Evolutionary conservation across 495 filamentous ascomycete species (phyloP).

Genomic region (Lepidopterella palustris): DNA sequence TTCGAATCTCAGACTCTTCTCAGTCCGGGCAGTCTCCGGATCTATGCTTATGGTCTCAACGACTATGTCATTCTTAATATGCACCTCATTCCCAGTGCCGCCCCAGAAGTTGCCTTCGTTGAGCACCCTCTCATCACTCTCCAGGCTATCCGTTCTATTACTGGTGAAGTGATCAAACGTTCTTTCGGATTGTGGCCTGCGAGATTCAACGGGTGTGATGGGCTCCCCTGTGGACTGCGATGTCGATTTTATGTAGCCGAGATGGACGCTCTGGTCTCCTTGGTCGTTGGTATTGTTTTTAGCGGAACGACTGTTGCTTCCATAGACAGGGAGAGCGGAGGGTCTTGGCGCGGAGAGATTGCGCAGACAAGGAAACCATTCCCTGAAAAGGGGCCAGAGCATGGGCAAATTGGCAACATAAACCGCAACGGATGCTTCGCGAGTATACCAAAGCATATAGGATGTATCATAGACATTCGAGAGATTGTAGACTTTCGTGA

Average conservation of each 20-base stretch:
- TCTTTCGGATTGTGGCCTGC: not conserved
- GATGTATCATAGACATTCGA: slow-evolving; percentile 19
- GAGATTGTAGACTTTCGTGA: slow-evolving; percentile 28
- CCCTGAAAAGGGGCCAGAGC: slow-evolving; percentile 24
- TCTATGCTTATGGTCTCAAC: no score
- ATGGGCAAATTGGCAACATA: slow-evolving; percentile 27
- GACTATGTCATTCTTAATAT: no score
- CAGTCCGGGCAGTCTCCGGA: no score
- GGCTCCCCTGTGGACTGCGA: not conserved
- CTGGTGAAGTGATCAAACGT: not conserved
- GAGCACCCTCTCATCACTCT: no score
- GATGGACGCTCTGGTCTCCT: not conserved
- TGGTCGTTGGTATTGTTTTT: not conserved
- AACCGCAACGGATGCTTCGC: slow-evolving; percentile 27
- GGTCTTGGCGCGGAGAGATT: not conserved
- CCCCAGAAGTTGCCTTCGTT: no score
- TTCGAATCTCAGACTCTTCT: no score
- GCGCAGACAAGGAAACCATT: not conserved
- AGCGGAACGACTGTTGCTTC: not conserved
- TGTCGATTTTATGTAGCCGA: not conserved
- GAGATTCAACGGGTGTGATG: not conserved
- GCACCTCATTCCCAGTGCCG: no score
- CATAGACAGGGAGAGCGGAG: not conserved
- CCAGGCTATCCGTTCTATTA: not conserved
- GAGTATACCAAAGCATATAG: slow-evolving; percentile 31